A percentile compares a stretch with the other conserved stretches of the same genome.
Conservation (phyloP, 257 asterid genomes). For the Petunia secreta region DNA sequence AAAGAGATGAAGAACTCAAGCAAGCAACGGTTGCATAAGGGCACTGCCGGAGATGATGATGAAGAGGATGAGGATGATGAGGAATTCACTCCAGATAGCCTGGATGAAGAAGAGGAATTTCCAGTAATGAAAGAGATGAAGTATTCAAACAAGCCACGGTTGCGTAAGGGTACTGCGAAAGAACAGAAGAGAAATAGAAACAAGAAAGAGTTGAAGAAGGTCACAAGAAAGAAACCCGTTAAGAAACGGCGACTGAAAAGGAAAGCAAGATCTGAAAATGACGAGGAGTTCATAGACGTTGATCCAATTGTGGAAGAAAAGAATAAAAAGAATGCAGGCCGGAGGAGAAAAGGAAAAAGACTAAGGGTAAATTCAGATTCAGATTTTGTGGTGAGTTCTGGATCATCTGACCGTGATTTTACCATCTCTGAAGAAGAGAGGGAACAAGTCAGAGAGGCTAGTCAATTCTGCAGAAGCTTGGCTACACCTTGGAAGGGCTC, state of each 20-base stretch:
- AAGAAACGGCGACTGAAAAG: slow-evolving; percentile 33
- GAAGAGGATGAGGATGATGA: slow-evolving; percentile 47
- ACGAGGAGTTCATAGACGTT: slow-evolving; percentile 35
- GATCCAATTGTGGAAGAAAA: slow-evolving; percentile 36
- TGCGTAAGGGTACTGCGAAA: slow-evolving; percentile 25
- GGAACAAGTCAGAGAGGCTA: slow-evolving; percentile 81
- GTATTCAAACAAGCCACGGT: slow-evolving; percentile 25
- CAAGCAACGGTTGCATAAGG: slow-evolving; percentile 29
- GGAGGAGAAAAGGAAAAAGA: slow-evolving; percentile 50
- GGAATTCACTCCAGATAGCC: slow-evolving; percentile 47
- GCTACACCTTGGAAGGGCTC: slow-evolving; percentile 54
- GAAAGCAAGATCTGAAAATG: slow-evolving; percentile 38
- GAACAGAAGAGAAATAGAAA: slow-evolving; percentile 32
- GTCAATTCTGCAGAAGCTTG: slow-evolving; percentile 47
- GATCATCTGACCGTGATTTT: slow-evolving; percentile 66
- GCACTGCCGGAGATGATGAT: slow-evolving; percentile 33
- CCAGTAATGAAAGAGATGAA: slow-evolving; percentile 33
- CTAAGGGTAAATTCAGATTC: slow-evolving; percentile 59
- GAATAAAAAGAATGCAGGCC: slow-evolving; percentile 42
- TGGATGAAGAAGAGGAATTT: slow-evolving; percentile 45
- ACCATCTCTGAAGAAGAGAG: slow-evolving; percentile 94
- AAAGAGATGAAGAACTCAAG: slow-evolving; percentile 37
- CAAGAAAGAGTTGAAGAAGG: slow-evolving; percentile 38
- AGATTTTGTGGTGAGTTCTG: slow-evolving; percentile 62
- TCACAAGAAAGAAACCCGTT: slow-evolving; percentile 37